Evolutionary conservation across 768 basidiomycete species (phyloP), one percentile per base, ranked within the genome.

Genomic region (Boletellus emodensis): DNA sequence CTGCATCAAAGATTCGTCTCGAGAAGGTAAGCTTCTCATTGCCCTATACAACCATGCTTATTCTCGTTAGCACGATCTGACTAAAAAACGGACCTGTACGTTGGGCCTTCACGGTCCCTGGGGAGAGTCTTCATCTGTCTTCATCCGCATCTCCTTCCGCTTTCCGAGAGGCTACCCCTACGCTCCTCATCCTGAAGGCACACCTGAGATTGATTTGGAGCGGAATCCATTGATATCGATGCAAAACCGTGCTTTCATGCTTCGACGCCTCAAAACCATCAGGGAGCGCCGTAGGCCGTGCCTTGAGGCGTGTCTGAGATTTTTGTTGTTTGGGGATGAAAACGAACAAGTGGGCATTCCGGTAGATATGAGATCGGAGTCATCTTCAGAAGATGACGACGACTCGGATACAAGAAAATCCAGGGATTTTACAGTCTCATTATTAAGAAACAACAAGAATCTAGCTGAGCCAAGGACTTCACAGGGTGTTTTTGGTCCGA

Each of bases 101-200:
- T 75, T 96, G 41, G 89, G 91, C 4, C 72, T 97, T 38, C 83
- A 90, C 55, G 90, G 90, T 2, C 93, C 92, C 3, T 94, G 93
- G 93, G 91, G 89, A n/a, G 87, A 86, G 49, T 81, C 78, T 0
- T 85, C 84, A 11, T 86, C 84, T 17, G 87, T 87, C 7, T 94
- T 91, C 70, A 83, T 94, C 51, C 84, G 94, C 1, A 80, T 95
- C 24, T 86, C 89, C 1, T 94, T 96, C 71, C 84, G 81, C 2
- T 97, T 97, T 61, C 94, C 95, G 1, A 76, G 81, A 20, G 80
- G 81, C 38, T 98, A 98, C 62, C 87, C 90, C 0, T 75, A 81
- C 6, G 75, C 77, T 0, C 56, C 56, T 2, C 72, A 83, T 58
- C 88, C 90, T 1, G 74, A 79, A 10, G 81, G 85, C 17, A 83